A percentile compares a stretch with the other conserved stretches of the same genome.
Evolutionary conservation across 2,329 filamentous ascomycete species (phyloP).

Genomic region (Didymella lethalis): DNA sequence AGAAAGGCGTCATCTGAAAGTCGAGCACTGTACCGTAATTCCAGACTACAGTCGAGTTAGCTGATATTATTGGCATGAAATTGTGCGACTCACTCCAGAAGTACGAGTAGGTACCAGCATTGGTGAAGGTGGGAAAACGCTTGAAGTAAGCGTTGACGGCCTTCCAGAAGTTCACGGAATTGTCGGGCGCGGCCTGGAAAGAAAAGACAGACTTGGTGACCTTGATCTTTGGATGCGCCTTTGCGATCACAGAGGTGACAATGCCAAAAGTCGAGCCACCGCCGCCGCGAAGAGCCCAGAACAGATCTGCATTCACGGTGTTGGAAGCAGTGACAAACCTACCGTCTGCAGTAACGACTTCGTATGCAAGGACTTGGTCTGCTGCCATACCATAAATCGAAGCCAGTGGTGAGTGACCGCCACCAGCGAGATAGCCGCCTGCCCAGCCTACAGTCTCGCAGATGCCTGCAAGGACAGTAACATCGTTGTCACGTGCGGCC

Average conservation of each 20-base stretch:
- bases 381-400: slow-evolving; percentile 15
- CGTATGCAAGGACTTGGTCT: slow-evolving; percentile 39
- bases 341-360: slow-evolving; percentile 52
- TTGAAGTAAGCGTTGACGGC: neutral
- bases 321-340: slow-evolving; percentile 41
- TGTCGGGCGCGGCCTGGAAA: neutral
- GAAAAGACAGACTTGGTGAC: neutral
- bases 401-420: slow-evolving; percentile 38
- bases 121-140: neutral
- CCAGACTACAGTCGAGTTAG: neutral
- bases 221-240: slow-evolving; percentile 24
- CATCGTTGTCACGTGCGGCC: neutral
- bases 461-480: neutral
- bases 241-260: slow-evolving; percentile 44
- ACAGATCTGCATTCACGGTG: slow-evolving; percentile 48
- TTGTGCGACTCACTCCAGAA: neutral
- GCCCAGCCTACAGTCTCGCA: slow-evolving; percentile 49
- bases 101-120: neutral
- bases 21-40: neutral
- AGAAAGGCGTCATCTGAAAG: neutral
- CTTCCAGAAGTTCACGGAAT: neutral
- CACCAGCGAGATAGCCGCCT: slow-evolving; percentile 54
- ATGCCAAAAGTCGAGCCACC: slow-evolving; percentile 45
- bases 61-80: neutral
- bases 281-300: slow-evolving; percentile 48